Evolutionary conservation across 2,329 filamentous ascomycete genomes (phyloP).

Genomic region (Stromatinia cepivora): DNA sequence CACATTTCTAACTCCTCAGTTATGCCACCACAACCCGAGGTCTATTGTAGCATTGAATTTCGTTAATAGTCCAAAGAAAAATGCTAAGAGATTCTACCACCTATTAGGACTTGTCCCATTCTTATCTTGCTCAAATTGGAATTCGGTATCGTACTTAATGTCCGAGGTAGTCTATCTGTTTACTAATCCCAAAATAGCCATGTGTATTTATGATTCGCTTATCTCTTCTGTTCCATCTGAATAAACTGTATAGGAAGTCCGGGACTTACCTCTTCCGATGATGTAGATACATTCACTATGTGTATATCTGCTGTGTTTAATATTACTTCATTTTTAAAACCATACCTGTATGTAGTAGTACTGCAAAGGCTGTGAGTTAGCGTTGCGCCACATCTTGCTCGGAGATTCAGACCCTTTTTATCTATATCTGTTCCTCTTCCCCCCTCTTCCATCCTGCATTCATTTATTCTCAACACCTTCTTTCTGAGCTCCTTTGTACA

Average conservation of each 20-base stretch:
- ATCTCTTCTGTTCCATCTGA: neutral
- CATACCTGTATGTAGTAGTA: neutral
- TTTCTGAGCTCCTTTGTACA: neutral
- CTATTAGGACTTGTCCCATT: fast-evolving
- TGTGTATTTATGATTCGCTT: neutral
- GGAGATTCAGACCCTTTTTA: neutral
- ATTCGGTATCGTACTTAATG: neutral
- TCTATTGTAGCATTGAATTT: neutral
- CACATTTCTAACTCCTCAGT: neutral
- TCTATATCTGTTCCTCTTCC: neutral
- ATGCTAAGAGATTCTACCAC: neutral
- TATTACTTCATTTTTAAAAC: neutral
- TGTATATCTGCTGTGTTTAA: neutral
- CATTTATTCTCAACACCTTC: neutral
- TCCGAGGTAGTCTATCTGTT: neutral
- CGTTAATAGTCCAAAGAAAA: neutral
- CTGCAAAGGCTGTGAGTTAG: neutral
- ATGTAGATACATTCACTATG: neutral
- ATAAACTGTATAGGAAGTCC: neutral
- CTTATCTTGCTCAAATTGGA: fast-evolving
- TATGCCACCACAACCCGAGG: neutral
- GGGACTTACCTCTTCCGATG: too few species aligned
- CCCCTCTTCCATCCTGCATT: neutral
- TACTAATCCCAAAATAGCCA: too few species aligned
- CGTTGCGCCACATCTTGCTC: neutral